Evolutionary conservation across 139 green algal species (phyloP).

Genomic region (Chlamydomonas sp.): DNA sequence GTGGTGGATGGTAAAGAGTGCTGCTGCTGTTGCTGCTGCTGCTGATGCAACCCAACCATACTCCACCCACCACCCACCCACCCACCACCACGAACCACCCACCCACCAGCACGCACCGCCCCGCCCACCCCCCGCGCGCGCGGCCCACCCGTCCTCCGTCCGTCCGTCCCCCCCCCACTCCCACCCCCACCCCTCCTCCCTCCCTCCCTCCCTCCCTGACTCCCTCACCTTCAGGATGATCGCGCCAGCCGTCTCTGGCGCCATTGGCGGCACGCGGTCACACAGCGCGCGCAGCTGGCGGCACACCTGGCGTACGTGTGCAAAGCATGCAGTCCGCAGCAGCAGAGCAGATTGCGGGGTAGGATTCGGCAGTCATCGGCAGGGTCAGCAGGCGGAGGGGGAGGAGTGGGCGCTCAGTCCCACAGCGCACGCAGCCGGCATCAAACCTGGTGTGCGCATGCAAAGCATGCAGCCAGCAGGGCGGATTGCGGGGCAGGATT

Average conservation of each 20-base stretch:
- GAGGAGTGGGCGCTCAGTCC: slow-evolving; percentile 36
- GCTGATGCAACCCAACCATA: too few relatives aligned
- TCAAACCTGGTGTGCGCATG: too few relatives aligned
- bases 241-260: background rate
- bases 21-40: too few relatives aligned
- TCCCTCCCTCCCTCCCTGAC: background rate
- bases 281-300: slow-evolving; percentile 65
- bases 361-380: too few relatives aligned
- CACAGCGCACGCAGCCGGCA: too few relatives aligned
- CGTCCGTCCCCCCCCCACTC: background rate
- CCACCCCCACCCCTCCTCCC: background rate
- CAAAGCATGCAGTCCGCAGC: too few relatives aligned
- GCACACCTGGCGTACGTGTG: too few relatives aligned
- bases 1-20: too few relatives aligned
- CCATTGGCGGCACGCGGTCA: slow-evolving; percentile 37
- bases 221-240: slow-evolving; percentile 10
- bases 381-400: background rate
- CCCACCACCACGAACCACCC: background rate
- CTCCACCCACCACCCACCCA: background rate
- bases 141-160: background rate
- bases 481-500: too few relatives aligned
- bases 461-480: too few relatives aligned
- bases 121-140: background rate
- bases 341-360: too few relatives aligned
- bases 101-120: background rate